Base-by-base conservation (phyloP, 768 basidiomycete genomes). In the Phallus indusiatus region DNA sequence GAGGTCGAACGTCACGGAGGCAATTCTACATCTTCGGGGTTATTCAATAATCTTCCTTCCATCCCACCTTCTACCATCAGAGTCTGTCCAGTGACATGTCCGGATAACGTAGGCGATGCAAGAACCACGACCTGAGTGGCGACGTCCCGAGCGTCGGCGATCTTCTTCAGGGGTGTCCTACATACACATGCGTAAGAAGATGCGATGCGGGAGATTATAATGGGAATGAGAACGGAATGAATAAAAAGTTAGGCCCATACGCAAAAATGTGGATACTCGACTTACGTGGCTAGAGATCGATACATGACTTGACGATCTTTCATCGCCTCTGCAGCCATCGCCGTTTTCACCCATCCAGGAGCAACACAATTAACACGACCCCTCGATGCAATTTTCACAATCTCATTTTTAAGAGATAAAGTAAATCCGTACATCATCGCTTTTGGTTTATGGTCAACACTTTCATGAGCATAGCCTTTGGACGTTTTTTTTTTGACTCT, bases 21-120 rank as follows among this genome's bases (percentile, higher is more conserved):
- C 50, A 59, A 33, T 16, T 59, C 62, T 11, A 64, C 53, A 33
- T 78, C 77, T 24, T 75, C 71, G 14, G 68, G 70, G 33, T 61
- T 68, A 62, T 81, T 80, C 61, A 80, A 65, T 35, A 81, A 55
- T 10, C 75, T 70, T n/a, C 88, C 88, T 76, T 90, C 88, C 87
- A 88, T 88, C 2, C 88, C 88, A 1, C 87, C 88, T 50, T 81
- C 79, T 6, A 88, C 76, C 82, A 87, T 85, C 28, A 87, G 65
- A 6, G 84, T 78, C 64, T 87, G 80, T 0, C 87, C 87, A 1
- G 82, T 79, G 17, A 89, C 76, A 65, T 89, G 87, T 0, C 87
- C 85, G 0, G 86, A 88, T 0, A 88, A 66, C 10, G 70, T 71
- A 9, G 78, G 70, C 0, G 85, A 88, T 0, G 87, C 78, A 2